Evolutionary conservation across 2,329 filamentous ascomycete species (phyloP).

Genomic region (Xylaria sp.): DNA sequence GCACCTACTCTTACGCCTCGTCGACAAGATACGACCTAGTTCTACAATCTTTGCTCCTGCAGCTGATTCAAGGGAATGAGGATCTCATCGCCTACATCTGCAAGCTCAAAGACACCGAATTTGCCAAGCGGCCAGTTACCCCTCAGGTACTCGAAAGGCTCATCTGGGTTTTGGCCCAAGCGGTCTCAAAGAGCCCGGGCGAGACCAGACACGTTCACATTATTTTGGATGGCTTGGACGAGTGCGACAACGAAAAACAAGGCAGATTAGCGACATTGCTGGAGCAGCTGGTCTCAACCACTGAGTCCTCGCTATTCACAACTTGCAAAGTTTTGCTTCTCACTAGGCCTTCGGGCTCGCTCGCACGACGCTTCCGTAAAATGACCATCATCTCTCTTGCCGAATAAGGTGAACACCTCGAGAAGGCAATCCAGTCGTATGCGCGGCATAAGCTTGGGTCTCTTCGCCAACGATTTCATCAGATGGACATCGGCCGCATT

Average conservation of each 20-base stretch:
- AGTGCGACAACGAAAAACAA: slow-evolving; percentile 10
- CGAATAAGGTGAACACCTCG: slow-evolving; percentile 6
- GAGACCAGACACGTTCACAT: background rate
- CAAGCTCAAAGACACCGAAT: background rate
- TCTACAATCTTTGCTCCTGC: slow-evolving; percentile 7
- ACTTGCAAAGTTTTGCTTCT: slow-evolving; percentile 6
- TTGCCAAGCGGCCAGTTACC: background rate
- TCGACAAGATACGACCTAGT: slow-evolving; percentile 42
- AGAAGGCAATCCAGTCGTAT: slow-evolving; percentile 9
- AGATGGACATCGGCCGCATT: background rate
- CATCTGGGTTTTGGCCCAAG: background rate
- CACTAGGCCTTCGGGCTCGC: too few species aligned
- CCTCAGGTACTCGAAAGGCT: slow-evolving; percentile 5
- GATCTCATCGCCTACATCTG: slow-evolving; percentile 11
- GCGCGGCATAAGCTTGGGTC: slow-evolving; percentile 2
- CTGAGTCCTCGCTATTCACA: too few species aligned
- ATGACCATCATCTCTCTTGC: background rate
- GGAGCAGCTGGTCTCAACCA: too few species aligned
- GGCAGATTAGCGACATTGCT: slow-evolving; percentile 1
- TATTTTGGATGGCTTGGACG: slow-evolving; percentile 12
- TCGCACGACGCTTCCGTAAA: too few species aligned
- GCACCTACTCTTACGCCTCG: slow-evolving; percentile 39
- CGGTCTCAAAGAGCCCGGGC: slow-evolving; percentile 3
- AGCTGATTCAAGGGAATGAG: slow-evolving; percentile 7
- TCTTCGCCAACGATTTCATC: slow-evolving; percentile 3